These are phyloP conservation scores for Dioszegia hungarica DNA, from an alignment of 768 basidiomycete genomes.

Conservation along the genomic window DNA sequence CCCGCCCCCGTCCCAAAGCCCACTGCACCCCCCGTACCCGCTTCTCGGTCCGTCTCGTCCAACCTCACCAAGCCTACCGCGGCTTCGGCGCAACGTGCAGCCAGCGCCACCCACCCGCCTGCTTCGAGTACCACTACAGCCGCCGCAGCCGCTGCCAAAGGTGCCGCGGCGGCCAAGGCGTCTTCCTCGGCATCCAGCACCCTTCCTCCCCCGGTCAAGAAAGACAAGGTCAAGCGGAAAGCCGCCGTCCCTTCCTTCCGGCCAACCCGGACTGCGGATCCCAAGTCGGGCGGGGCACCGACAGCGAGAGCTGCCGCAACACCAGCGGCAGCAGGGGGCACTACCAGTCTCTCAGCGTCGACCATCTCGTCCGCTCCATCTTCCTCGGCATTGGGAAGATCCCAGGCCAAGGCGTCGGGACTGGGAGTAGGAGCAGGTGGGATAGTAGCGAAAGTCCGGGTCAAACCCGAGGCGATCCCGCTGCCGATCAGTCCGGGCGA, in stretches of 20 bases:
- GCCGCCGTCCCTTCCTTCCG: conserved; percentile 32
- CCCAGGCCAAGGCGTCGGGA: not conserved
- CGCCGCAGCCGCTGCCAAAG: too few relatives aligned
- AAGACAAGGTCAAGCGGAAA: conserved; percentile 33
- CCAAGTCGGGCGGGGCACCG: too few relatives aligned
- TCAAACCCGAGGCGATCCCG: conserved; percentile 23
- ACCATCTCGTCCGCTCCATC: conserved; percentile 15
- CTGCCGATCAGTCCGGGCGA: conserved; percentile 15
- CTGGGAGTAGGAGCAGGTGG: not conserved
- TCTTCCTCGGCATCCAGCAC: not conserved
- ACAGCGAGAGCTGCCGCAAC: too few relatives aligned
- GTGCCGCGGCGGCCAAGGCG: not conserved
- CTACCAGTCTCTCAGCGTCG: conserved; percentile 2
- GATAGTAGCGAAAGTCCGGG: conserved; percentile 14
- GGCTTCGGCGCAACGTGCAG: not conserved
- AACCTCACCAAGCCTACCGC: conserved; percentile 6
- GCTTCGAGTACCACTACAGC: not conserved
- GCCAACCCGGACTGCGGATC: conserved; percentile 11
- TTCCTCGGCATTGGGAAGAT: not conserved
- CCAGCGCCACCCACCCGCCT: not conserved
- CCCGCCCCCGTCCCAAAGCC: not conserved
- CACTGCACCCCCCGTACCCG: not conserved
- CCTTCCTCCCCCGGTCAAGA: conserved; percentile 19
- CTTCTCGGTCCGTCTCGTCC: not conserved
- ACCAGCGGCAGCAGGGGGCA: too few relatives aligned